These are phyloP conservation scores for Begonia loranthoides DNA, from an alignment of 306 rosid genomes.

Conservation along the genomic window DNA sequence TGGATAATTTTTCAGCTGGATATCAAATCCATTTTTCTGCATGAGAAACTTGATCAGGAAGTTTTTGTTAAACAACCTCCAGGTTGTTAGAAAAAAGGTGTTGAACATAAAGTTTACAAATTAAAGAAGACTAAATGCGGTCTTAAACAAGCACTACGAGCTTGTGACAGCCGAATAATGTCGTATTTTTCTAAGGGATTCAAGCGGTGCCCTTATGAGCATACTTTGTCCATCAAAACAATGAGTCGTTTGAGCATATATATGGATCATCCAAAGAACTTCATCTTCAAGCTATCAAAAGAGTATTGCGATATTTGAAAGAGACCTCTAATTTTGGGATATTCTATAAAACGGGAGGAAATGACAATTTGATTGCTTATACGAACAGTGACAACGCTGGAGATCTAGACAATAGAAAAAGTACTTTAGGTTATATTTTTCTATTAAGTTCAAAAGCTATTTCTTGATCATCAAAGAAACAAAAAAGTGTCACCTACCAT, in stretches of 20 bases:
- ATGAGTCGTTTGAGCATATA: background rate
- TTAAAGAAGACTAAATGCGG: background rate
- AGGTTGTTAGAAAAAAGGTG: background rate
- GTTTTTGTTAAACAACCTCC: background rate
- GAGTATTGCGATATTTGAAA: too few species aligned
- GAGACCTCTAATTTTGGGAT: background rate
- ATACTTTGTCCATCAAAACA: background rate
- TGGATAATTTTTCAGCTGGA: background rate
- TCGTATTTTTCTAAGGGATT: too few species aligned
- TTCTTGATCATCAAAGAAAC: too few species aligned
- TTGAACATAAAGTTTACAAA: background rate
- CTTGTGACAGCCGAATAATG: background rate
- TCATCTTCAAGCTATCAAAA: background rate
- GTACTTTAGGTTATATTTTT: background rate
- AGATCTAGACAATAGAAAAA: background rate
- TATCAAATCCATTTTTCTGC: background rate
- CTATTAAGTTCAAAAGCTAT: too few species aligned
- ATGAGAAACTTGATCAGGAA: background rate
- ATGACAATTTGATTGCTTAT: background rate
- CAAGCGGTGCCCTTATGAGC: too few species aligned
- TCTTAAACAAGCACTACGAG: background rate
- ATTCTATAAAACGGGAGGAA: background rate
- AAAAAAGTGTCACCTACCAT: too few species aligned
- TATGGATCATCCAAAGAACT: background rate
- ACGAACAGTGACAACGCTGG: background rate